A percentile compares a stretch with the other conserved stretches of the same genome.
Conservation (phyloP, 2,329 filamentous ascomycete species). For the Penicillium sp. region DNA sequence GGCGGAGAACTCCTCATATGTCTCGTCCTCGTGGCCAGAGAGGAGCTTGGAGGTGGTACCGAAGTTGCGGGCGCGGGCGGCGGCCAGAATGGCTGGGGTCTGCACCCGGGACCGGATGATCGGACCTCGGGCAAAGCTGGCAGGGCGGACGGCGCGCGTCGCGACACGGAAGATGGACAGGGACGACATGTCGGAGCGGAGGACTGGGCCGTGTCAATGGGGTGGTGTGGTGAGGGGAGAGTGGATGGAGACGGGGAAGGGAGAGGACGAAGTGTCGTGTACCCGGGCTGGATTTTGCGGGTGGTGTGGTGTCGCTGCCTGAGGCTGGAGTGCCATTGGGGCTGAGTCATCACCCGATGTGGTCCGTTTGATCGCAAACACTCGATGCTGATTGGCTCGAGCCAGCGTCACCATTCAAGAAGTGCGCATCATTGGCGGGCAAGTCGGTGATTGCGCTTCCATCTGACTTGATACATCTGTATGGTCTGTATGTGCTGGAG, state of each 20-base stretch:
- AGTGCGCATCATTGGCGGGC: constrained; percentile 11
- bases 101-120: constrained; percentile 58
- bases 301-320: constrained; percentile 36
- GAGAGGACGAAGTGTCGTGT: constrained; percentile 27
- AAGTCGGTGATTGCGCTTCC: too few relatives aligned
- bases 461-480: too few relatives aligned
- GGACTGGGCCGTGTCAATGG: constrained; percentile 24
- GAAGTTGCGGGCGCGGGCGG: constrained; percentile 63
- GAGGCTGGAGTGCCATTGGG: constrained; percentile 19
- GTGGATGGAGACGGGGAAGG: constrained; percentile 23
- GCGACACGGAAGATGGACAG: constrained; percentile 67
- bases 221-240: constrained; percentile 23
- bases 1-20: constrained; percentile 96
- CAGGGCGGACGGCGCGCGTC: constrained; percentile 61
- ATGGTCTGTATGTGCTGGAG: too few relatives aligned
- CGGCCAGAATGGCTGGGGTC: constrained; percentile 53
- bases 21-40: constrained; percentile 81
- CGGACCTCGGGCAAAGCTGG: constrained; percentile 63
- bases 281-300: constrained; percentile 36
- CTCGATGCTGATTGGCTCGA: constrained; percentile 26
- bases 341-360: constrained; percentile 25
- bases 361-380: constrained; percentile 25
- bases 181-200: constrained; percentile 58
- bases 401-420: constrained; percentile 5
- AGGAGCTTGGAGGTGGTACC: constrained; percentile 55